These are phyloP conservation scores for Boehmeria nivea DNA, from an alignment of 306 rosid genomes.

Conservation along the genomic window DNA sequence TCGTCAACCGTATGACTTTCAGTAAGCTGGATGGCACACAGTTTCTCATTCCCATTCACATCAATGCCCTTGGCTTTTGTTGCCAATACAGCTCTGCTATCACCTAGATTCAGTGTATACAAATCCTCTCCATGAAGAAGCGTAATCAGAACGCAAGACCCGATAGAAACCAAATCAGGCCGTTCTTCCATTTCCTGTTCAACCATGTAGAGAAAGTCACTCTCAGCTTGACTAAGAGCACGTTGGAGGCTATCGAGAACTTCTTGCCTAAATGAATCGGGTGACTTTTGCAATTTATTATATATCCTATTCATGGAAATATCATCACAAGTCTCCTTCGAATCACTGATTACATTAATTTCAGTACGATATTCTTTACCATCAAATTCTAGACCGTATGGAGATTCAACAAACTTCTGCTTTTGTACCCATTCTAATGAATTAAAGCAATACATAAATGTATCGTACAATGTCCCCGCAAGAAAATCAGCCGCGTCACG, in stretches of 20 bases:
- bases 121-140: constrained; percentile 83
- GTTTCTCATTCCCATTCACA: constrained; percentile 31
- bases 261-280: constrained; percentile 40
- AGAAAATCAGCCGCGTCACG: constrained; percentile 98
- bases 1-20: constrained; percentile 82
- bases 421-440: constrained; percentile 54
- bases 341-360: constrained; percentile 4
- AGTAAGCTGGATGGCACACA: constrained; percentile 78
- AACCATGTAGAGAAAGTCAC: constrained; percentile 91
- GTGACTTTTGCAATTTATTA: constrained; percentile 17
- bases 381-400: constrained; percentile 25
- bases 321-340: constrained; percentile 21
- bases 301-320: constrained; percentile 25
- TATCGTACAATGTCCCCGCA: constrained; percentile 89
- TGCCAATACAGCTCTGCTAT: constrained; percentile 91
- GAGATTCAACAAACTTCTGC: constrained; percentile 29
- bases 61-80: constrained; percentile 28
- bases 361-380: constrained; percentile 24
- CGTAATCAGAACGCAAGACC: constrained; percentile 86
- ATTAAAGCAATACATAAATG: constrained; percentile 57
- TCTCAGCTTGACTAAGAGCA: constrained; percentile 76
- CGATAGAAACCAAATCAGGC: constrained; percentile 90
- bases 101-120: constrained; percentile 85
- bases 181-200: constrained; percentile 97
- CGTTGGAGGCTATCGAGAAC: constrained; percentile 69